Conservation (phyloP, 2,329 filamentous ascomycete genomes). For the Dothistroma pini region DNA sequence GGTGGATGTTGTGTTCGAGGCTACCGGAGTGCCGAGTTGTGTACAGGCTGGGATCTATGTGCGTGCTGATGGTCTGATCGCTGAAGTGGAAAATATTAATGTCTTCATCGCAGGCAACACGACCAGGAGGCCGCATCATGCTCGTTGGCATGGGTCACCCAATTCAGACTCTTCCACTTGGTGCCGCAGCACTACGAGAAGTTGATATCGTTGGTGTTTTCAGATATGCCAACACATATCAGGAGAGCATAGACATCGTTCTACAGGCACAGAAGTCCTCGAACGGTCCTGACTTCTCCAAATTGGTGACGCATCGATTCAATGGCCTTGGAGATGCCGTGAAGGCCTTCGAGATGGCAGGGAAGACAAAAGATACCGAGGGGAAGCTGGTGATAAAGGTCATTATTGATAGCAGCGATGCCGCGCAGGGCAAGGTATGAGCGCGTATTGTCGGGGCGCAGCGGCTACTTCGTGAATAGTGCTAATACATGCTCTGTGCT, state of each 20-base stretch:
- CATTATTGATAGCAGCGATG: slow-evolving; percentile 46
- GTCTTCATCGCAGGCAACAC: slow-evolving; percentile 49
- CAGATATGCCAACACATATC: slow-evolving; percentile 72
- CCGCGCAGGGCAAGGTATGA: slow-evolving; percentile 4
- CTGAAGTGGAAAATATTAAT: not conserved
- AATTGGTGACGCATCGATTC: slow-evolving; percentile 71
- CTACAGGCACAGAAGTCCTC: slow-evolving; percentile 40
- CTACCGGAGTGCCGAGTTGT: slow-evolving; percentile 70
- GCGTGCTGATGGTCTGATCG: slow-evolving; percentile 22
- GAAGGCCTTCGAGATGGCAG: slow-evolving; percentile 66
- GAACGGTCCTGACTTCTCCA: slow-evolving; percentile 60
- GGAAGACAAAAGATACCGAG: slow-evolving; percentile 62
- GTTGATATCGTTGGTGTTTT: slow-evolving; percentile 77
- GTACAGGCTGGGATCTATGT: slow-evolving; percentile 72
- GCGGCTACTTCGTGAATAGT: not conserved
- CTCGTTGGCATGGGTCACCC: slow-evolving; percentile 79
- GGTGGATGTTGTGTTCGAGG: slow-evolving; percentile 70
- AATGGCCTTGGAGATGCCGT: slow-evolving; percentile 60
- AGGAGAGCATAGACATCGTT: slow-evolving; percentile 62
- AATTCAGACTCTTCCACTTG: slow-evolving; percentile 69
- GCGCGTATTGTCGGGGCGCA: not conserved
- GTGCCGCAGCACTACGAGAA: slow-evolving; percentile 68
- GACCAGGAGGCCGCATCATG: slow-evolving; percentile 67
- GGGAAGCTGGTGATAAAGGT: slow-evolving; percentile 71
- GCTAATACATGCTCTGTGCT: not conserved